Evolutionary conservation across 148 eudicot genomes (phyloP).

Genomic region (Chenopodium quinoa): DNA sequence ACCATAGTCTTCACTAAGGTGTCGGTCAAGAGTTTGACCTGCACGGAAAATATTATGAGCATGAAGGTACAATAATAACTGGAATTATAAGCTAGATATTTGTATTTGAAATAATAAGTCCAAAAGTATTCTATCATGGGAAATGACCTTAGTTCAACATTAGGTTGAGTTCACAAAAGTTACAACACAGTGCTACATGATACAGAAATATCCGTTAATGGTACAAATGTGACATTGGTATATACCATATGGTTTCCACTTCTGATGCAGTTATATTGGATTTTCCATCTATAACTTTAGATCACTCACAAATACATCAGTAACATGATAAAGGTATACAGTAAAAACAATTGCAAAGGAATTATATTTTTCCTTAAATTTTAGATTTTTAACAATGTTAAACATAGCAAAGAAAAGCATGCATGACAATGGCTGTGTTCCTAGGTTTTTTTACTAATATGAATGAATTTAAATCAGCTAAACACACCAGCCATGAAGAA

Average conservation of each 20-base stretch:
- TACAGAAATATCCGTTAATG: background rate
- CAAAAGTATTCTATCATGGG: background rate
- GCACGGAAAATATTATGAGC: constrained; percentile 16
- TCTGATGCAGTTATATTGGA: background rate
- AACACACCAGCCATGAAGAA: constrained; percentile 89
- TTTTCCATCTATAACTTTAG: background rate
- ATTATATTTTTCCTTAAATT: no score
- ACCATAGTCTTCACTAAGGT: constrained; percentile 88
- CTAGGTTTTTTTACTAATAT: background rate
- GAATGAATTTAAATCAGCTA: background rate
- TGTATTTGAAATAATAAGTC: background rate
- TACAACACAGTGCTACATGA: background rate
- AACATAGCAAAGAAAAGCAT: background rate
- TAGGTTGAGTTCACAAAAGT: background rate
- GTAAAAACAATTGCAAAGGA: no score
- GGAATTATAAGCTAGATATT: no score
- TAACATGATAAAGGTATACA: background rate
- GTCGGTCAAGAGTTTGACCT: constrained; percentile 80
- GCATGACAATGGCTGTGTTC: background rate
- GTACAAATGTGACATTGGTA: no score
- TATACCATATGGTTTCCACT: background rate
- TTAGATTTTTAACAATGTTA: no score
- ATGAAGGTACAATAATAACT: background rate
- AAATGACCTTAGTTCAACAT: background rate
- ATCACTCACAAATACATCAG: background rate